A percentile compares a stretch with the other conserved stretches of the same genome.
Conservation (phyloP, 2,329 filamentous ascomycete genomes). For the Cercospora berteroae region DNA sequence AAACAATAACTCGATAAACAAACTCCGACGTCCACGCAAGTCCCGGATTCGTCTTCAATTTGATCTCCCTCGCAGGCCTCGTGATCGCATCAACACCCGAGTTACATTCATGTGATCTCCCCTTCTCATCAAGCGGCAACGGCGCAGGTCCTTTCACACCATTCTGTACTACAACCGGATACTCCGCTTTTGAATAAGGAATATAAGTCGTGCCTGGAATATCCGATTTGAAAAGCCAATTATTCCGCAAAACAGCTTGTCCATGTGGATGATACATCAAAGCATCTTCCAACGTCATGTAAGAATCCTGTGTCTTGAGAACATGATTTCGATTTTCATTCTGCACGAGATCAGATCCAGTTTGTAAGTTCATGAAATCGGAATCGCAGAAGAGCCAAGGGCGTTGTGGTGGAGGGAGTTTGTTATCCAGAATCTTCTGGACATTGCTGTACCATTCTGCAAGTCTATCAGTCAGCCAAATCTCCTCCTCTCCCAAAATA, state of each 20-base stretch:
- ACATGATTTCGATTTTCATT: neutral
- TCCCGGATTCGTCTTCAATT: neutral
- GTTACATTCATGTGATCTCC: neutral
- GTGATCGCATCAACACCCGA: neutral
- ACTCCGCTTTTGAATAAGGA: neutral
- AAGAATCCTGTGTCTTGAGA: neutral
- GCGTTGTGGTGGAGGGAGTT: neutral
- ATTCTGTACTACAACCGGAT: neutral
- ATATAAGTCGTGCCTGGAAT: neutral
- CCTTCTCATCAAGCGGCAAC: neutral
- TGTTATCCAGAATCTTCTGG: neutral
- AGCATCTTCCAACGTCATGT: neutral
- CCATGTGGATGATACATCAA: neutral
- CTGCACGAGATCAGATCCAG: neutral
- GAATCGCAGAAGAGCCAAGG: constrained; percentile 8
- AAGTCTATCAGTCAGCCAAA: neutral
- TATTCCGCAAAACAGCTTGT: neutral
- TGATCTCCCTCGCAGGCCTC: neutral
- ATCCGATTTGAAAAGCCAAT: neutral
- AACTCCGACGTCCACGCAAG: neutral
- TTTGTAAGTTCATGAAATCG: constrained; percentile 8
- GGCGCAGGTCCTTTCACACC: neutral
- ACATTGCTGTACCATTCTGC: constrained; percentile 6
- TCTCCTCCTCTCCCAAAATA: no score
- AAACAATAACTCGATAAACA: neutral